These are phyloP conservation scores for Fusarium beomiforme DNA, from an alignment of 2,329 filamentous ascomycete genomes.

Conservation along the genomic window DNA sequence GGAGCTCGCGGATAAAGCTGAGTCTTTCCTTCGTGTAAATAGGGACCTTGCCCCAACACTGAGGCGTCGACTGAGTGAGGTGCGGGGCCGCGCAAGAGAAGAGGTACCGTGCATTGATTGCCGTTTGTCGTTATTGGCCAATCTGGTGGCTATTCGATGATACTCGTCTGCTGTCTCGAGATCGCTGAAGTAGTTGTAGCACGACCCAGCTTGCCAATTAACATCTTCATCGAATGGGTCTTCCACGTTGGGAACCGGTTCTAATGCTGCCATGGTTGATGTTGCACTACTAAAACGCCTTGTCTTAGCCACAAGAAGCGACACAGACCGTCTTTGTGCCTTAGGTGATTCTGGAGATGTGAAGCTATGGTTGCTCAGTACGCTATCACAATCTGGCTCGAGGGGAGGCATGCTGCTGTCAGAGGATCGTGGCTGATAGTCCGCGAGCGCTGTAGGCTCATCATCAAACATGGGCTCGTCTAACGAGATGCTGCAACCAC, in stretches of 20 bases:
- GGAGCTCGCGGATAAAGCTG: slow-evolving; percentile 22
- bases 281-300: slow-evolving; percentile 24
- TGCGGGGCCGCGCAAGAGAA: slow-evolving; percentile 21
- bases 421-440: slow-evolving; percentile 31
- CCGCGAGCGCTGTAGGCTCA: slow-evolving; percentile 18
- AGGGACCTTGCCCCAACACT: slow-evolving; percentile 42
- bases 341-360: slow-evolving; percentile 31
- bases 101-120: slow-evolving; percentile 28
- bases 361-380: slow-evolving; percentile 38
- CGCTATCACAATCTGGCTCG: slow-evolving; percentile 40
- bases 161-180: slow-evolving; percentile 48
- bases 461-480: slow-evolving; percentile 38
- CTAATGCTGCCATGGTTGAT: slow-evolving; percentile 4
- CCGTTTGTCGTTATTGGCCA: slow-evolving; percentile 44
- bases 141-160: slow-evolving; percentile 47
- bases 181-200: slow-evolving; percentile 46
- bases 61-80: slow-evolving; percentile 38
- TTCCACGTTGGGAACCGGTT: slow-evolving; percentile 6
- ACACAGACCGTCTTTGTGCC: slow-evolving; percentile 13
- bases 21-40: slow-evolving; percentile 43
- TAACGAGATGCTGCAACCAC: slow-evolving; percentile 34
- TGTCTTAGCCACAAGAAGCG: slow-evolving; percentile 27
- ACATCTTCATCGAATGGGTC: slow-evolving; percentile 26
- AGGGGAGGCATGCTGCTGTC: slow-evolving; percentile 38
- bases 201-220: slow-evolving; percentile 25